Evolutionary conservation across 805 yeast species (phyloP).

Genomic region (Lipomyces orientalis): DNA sequence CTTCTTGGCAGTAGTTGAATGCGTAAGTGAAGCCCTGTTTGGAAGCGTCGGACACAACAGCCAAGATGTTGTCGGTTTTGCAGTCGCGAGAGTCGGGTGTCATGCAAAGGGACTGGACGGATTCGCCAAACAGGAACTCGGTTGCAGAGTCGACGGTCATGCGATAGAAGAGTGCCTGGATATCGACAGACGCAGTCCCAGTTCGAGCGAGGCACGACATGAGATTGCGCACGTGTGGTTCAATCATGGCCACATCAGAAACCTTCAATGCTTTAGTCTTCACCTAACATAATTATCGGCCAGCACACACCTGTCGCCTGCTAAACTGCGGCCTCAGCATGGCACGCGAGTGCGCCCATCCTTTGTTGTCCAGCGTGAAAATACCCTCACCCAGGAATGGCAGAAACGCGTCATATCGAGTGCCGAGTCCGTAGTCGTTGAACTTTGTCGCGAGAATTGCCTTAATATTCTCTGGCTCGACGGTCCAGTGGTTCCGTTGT

Average conservation of each 20-base stretch:
- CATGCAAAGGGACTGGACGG: slow-evolving; percentile 39
- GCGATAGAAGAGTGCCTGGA: slow-evolving; percentile 42
- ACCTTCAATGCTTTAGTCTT: slow-evolving; percentile 3
- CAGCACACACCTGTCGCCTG: slow-evolving; percentile 41
- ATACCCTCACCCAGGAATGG: slow-evolving; percentile 48
- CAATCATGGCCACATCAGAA: slow-evolving; percentile 41
- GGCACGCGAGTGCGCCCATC: slow-evolving; percentile 49
- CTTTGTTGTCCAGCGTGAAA: slow-evolving; percentile 46
- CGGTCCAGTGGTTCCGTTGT: slow-evolving; percentile 11
- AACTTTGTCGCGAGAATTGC: slow-evolving; percentile 45
- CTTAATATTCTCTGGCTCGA: slow-evolving; percentile 46
- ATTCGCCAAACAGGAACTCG: slow-evolving; percentile 47
- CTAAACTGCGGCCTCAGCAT: slow-evolving; percentile 48
- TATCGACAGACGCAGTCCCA: slow-evolving; percentile 38
- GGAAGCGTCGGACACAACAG: slow-evolving; percentile 28
- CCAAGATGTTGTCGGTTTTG: background rate
- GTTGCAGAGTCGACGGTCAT: slow-evolving; percentile 48
- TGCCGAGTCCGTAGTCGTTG: slow-evolving; percentile 44
- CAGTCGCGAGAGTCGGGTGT: slow-evolving; percentile 13
- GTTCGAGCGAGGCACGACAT: slow-evolving; percentile 21
- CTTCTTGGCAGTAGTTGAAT: slow-evolving; percentile 38
- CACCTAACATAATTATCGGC: background rate
- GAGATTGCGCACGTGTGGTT: slow-evolving; percentile 42
- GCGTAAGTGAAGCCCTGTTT: slow-evolving; percentile 37
- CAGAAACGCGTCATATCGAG: slow-evolving; percentile 39